Evolutionary conservation across 2,329 filamentous ascomycete species (phyloP).

Genomic region (Fusarium sp.): DNA sequence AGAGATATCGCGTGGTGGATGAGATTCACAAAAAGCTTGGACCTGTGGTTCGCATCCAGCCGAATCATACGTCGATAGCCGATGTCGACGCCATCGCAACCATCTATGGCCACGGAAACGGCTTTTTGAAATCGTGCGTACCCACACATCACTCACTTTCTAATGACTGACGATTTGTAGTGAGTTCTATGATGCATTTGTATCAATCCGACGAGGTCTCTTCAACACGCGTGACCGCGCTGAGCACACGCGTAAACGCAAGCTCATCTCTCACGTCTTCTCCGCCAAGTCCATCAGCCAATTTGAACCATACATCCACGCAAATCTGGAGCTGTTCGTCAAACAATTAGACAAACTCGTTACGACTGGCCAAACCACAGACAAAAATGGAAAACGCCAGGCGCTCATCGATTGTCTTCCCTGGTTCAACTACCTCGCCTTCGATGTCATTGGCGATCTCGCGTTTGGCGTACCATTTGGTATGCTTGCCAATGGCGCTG

Average conservation of each 20-base stretch:
- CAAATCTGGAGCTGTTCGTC: conserved; percentile 80
- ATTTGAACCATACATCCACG: conserved; percentile 90
- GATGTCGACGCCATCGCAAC: conserved; percentile 81
- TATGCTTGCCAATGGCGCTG: conserved; percentile 82
- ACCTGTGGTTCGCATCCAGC: conserved; percentile 84
- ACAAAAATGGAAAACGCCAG: conserved; percentile 69
- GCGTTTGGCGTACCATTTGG: conserved; percentile 65
- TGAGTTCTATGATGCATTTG: conserved; percentile 92
- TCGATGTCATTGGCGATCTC: conserved; percentile 63
- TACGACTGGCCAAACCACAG: conserved; percentile 60
- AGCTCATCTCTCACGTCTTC: conserved; percentile 89
- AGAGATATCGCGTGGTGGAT: conserved; percentile 74
- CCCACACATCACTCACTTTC: accelerated
- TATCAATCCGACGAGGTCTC: conserved; percentile 84
- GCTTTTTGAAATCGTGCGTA: conserved; percentile 76
- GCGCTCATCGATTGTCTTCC: conserved; percentile 79
- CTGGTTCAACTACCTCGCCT: conserved; percentile 75
- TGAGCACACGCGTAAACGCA: conserved; percentile 90
- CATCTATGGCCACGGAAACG: conserved; percentile 85
- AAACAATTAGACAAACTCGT: conserved; percentile 77
- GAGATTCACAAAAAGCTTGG: conserved; percentile 80
- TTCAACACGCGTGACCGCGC: conserved; percentile 89
- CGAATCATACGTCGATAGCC: conserved; percentile 84
- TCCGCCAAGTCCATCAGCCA: conserved; percentile 82
- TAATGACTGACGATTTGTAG: conserved; percentile 55